Evolutionary conservation across 2,329 filamentous ascomycete genomes (phyloP), one percentile per base, ranked within the genome.

Genomic region (Monilinia fructicola): DNA sequence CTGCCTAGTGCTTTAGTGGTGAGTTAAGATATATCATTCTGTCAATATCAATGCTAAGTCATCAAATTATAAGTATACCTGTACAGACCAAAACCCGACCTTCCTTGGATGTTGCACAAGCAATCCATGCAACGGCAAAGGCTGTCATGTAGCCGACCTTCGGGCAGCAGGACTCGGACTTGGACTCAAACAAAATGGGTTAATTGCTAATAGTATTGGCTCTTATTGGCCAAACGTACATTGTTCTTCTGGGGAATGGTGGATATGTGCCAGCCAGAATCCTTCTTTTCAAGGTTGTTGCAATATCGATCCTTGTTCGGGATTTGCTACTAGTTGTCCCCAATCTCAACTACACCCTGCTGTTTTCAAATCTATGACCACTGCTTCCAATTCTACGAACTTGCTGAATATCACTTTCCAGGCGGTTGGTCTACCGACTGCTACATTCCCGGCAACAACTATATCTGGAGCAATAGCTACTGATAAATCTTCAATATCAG

Each of bases 41-140:
- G 3, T 55, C 16, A 44, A 35, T 14, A 64, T 18, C 26, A 54
- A 18, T 14, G 38, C 21, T 54, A 16, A 59, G 23, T 48, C 6
- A 46, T 55, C 1, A 12, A 55, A 55, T 18, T 31, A 48, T 23
- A 69, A 66, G 67, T 71, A 69, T 52, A 67, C 65, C n/a, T 71
- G 68, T 35, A 64, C 59, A 46, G 60, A 59, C n/a, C 65, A 71
- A 63, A 67, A 2, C 2, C 68, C 68, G 14, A 71, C 54, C 2
- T 71, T 71, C 21, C 31, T 71, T 5, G 70, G 70, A 48, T 71
- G 69, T 48, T 71, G 70, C 35, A 67, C 44, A 3, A 67, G 64
- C 16, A 53, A 71, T 55, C 69, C 69, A 40, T 71, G 70, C 66
- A 67, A 71, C 28, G 60, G 50, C 2, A 56, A 53, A 35, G 68